Base-by-base conservation (phyloP, 441 rosid species). In the Erodium texanum region DNA sequence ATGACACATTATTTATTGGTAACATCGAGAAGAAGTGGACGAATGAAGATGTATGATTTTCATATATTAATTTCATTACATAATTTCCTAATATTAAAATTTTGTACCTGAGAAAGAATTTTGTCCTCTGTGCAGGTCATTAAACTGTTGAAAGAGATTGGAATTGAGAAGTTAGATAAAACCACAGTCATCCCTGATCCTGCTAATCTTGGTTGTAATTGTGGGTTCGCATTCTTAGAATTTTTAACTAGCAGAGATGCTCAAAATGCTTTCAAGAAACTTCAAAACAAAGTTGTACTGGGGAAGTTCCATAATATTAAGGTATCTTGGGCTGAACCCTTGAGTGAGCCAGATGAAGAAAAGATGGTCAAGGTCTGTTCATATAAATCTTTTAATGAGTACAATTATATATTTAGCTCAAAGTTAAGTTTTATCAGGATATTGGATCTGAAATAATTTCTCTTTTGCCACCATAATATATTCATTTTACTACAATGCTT, bases 141-240 rank as follows among this genome's bases (percentile, higher is more conserved):
- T 38, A 68, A 62, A 62, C 68, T 75, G 62, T 65, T 78, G 74
- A 67, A 68, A 52, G 75, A 65, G 54, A 70, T 73, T 11, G 79
- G 75, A 62, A 73, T 78, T 1, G 73, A 75, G 70, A 78, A 73
- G 71, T 75, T 78, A n/a, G 78, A 78, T 68, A 70, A 70, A 73
- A 74, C 75, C 36, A 75, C 73, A n/a, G 74, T 78, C 23, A 78
- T 74, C 79, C 36, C 23, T 50, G 70, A 75, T 68, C 79, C 82
- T 64, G 65, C 65, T 66, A 75, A 72, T 58, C 64, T 67, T 32
- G 71, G 59, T 20, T 73, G 67, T 12, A 79, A 79, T 68, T 73
- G 79, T 64, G 82, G 82, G 54, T 78, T 75, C 67, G 77, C 82
- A 22, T 78, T 78, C 73, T 12, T 78, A 48, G 82, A 78, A 66